phyloP scores from a whole-genome alignment of 331 rosid species.

The Telfairia occidentalis region DNA sequence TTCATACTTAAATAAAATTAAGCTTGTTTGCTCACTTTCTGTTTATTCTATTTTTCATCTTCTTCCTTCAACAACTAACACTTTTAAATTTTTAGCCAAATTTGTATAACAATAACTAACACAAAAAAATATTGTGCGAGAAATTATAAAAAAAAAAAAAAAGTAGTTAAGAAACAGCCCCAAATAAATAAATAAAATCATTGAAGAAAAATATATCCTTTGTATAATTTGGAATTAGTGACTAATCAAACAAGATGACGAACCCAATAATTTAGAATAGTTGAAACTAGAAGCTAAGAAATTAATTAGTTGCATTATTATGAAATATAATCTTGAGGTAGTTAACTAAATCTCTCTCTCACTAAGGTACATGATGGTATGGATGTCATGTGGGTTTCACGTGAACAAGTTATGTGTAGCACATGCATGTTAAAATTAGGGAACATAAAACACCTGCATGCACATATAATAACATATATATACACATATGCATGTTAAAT shows the following conservation, averaged over 20 bases:
- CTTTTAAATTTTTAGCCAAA: not conserved
- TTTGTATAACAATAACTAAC: not conserved
- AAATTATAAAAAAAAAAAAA: not conserved
- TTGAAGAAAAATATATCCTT: not conserved
- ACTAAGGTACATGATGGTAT: constrained; percentile 21
- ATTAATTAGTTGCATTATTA: not conserved
- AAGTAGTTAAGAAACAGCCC: too few relatives aligned
- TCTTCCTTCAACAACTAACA: not conserved
- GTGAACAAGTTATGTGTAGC: constrained; percentile 38
- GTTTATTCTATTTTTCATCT: not conserved
- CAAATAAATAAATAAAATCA: too few relatives aligned
- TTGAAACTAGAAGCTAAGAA: not conserved
- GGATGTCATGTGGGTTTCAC: constrained; percentile 86
- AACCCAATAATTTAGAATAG: not conserved
- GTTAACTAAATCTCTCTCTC: not conserved
- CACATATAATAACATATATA: not conserved
- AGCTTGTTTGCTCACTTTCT: not conserved
- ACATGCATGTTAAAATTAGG: constrained; percentile 42
- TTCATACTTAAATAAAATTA: not conserved
- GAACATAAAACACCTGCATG: constrained; percentile 77
- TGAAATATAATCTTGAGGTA: not conserved
- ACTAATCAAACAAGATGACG: not conserved
- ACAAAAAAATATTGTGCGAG: not conserved
- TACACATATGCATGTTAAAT: not conserved
- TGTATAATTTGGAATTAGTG: not conserved